Evolutionary conservation across 139 green algal genomes (phyloP), one percentile per base, ranked within the genome.

Genomic region (Diplosphaera chodatii): DNA sequence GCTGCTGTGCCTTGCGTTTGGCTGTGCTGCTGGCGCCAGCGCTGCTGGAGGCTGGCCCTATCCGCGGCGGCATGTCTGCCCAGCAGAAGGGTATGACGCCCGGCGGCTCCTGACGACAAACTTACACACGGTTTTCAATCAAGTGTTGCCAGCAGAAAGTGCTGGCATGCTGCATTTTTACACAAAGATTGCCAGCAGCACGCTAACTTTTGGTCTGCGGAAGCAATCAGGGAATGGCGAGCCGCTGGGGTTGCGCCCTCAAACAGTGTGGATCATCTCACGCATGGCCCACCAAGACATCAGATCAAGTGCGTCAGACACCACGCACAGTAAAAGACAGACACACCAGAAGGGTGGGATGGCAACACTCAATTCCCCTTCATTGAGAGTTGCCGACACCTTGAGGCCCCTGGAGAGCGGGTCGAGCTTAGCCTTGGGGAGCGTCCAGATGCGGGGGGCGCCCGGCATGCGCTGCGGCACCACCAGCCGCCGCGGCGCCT

Each of bases 401-500:
- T n/a, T n/a, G n/a, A n/a, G n/a, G n/a, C n/a, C n/a, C n/a, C n/a
- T n/a, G 10, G 6, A 10, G 10, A 59, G 48, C 48, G 10, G 48
- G 48, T 59, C 30, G 1, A 69, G 16, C 21, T 55, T 69, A 8
- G 30, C 13, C 5, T 18, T 13, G 1, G 64, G 31, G 37, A 79
- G 48, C 22, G 20, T 32, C 63, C 59, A 79, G 15, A 79, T 31
- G 63, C 70, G 72, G 32, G 65, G 69, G 56, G 25, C 32, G 21
- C 74, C 74, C 1, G 67, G 63, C 74, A 79, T 69, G 67, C 18
- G 55, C 30, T 75, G 69, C 25, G 55, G 74, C 41, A 71, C 68
- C 63, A 74, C 69, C 74, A 79, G 66, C 33, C 72, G 55, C 75
- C 72, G 71, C 8, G 82, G 62, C 1, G 55, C 31, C 63, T 87